Conservation (phyloP, 2,329 filamentous ascomycete species). For the Cladophialophora psammophila region DNA sequence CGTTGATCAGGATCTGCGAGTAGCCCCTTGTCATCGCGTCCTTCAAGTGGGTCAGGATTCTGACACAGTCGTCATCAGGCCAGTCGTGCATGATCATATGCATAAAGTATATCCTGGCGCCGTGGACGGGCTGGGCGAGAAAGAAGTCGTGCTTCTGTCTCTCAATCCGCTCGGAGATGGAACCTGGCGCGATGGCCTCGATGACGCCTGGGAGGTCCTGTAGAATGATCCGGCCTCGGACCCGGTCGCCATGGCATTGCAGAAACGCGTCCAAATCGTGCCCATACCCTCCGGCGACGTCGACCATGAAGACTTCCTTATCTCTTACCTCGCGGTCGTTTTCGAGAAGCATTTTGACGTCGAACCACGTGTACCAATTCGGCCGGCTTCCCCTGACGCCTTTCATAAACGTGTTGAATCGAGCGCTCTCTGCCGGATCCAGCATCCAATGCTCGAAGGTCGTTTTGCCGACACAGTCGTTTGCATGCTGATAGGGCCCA, state of each 20-base stretch:
- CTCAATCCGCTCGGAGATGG: neutral
- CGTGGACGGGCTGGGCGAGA: neutral
- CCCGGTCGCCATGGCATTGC: neutral
- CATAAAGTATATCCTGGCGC: constrained; percentile 2
- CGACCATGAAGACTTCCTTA: constrained; percentile 2
- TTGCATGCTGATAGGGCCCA: constrained; percentile 5
- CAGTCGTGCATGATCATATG: constrained; percentile 11
- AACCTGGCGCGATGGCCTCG: neutral
- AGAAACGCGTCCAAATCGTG: constrained; percentile 1
- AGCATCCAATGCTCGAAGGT: constrained; percentile 9
- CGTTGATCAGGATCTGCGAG: constrained; percentile 9
- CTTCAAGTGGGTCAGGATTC: constrained; percentile 1
- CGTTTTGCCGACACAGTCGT: constrained; percentile 1
- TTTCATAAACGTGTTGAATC: constrained; percentile 9
- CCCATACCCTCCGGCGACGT: constrained; percentile 6
- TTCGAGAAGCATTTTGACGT: neutral
- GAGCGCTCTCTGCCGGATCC: constrained; percentile 1
- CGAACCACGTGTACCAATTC: constrained; percentile 2
- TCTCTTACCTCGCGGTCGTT: neutral
- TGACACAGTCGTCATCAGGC: constrained; percentile 10
- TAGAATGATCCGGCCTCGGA: constrained; percentile 5
- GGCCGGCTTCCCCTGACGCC: constrained; percentile 5
- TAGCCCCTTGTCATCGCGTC: neutral
- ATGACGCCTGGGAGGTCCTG: constrained; percentile 6
- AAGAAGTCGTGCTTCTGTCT: neutral